Percentiles rank a stretch among this genome's conserved stretches.
Conservation (phyloP, 306 rosid species). For the Gastrolobium villosum region DNA sequence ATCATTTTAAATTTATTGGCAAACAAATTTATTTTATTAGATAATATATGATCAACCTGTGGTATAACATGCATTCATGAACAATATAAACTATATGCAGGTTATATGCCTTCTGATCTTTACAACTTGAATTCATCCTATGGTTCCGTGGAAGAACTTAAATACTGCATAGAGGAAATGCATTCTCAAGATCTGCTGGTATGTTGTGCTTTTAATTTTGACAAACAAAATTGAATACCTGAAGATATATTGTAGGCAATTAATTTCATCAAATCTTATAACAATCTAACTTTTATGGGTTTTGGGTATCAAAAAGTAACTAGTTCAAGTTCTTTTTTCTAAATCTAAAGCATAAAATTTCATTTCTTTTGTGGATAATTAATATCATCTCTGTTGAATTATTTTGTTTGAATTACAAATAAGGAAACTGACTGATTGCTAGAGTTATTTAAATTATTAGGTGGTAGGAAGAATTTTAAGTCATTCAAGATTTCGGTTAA, state of each 20-base stretch:
- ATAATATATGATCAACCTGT: conserved; percentile 34
- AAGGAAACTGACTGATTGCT: conserved; percentile 9
- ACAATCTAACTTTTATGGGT: conserved; percentile 17
- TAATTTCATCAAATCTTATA: conserved; percentile 35
- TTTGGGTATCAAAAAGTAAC: conserved; percentile 20
- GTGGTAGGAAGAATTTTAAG: conserved; percentile 35
- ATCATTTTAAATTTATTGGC: conserved; percentile 6
- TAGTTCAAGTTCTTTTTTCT: not conserved
- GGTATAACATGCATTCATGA: conserved; percentile 40
- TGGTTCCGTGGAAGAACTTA: conserved; percentile 79
- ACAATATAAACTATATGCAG: conserved; percentile 54
- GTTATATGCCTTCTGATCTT: conserved; percentile 89
- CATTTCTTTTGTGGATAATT: conserved; percentile 35
- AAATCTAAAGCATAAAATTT: not conserved
- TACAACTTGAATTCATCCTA: conserved; percentile 84
- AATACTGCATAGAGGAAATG: conserved; percentile 71
- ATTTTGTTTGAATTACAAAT: conserved; percentile 30
- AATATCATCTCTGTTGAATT: conserved; percentile 8
- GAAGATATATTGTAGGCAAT: conserved; percentile 21
- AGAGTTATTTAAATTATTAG: conserved; percentile 29
- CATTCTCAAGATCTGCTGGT: conserved; percentile 81
- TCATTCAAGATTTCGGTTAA: conserved; percentile 22
- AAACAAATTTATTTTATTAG: conserved; percentile 18
- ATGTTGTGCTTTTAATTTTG: conserved; percentile 47
- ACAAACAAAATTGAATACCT: conserved; percentile 35